Base-by-base conservation (phyloP, 73 alveolate species). In the Stentor roeselii region DNA sequence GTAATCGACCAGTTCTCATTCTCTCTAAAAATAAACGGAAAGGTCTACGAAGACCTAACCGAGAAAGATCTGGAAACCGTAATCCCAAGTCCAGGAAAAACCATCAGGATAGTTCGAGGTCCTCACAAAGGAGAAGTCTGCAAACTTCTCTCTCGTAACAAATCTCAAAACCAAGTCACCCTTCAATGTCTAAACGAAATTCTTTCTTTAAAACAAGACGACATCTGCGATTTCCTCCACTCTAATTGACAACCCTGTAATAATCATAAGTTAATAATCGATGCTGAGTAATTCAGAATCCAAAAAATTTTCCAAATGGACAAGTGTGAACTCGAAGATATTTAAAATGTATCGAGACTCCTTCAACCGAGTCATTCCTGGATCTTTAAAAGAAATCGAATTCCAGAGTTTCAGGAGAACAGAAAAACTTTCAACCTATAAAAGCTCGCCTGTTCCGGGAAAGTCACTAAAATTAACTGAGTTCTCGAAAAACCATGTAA, bases 61-160 rank as follows among this genome's bases (percentile, higher is more conserved):
- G 96, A 91, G 75, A 84, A 88, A 30, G 96, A 91, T 50, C 58
- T 91, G 1, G 96, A 91, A 42, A 91, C 96, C 6, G 93, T 91
- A 15, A 82, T 91, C 76, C 96, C 96, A 14, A 42, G 84, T 38
- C 2, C 75, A 6, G 92, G 87, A 0, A 83, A 85, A 75, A 76
- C 60, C n/a, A 90, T 91, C 3, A 88, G 60, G 59, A 78, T 91
- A 11, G 60, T 91, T 39, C 84, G 42, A 30, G 96, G 96, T 1
- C 82, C 87, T 60, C 41, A 60, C 42, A 89, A 78, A 60, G 94
- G 96, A 4, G 90, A 88, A 38, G 59, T 61, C 32, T 93, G 90
- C 11, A 91, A 83, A 37, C 78, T 91, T 3, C 14, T 91, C 3
- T 86, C 41, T 38, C 84, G 91, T 60, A 84, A 91, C 75, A 85